These are phyloP conservation scores for Boletus fagicola DNA, from an alignment of 768 basidiomycete genomes.

Conservation along the genomic window DNA sequence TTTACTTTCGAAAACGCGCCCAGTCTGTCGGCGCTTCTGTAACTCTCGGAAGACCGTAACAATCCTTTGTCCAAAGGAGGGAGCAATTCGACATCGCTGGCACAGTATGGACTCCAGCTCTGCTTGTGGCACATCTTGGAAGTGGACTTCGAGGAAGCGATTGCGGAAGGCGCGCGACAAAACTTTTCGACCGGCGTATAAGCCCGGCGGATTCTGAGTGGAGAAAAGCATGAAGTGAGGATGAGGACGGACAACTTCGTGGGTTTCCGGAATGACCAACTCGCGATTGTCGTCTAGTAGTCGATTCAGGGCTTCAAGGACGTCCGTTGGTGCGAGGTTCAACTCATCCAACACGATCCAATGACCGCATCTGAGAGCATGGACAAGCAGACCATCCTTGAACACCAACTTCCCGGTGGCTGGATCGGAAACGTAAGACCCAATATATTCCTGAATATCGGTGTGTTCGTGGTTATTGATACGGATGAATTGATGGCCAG, in stretches of 20 bases:
- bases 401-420: conserved; percentile 91
- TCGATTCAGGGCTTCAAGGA: conserved; percentile 94
- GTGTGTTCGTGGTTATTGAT: conserved; percentile 99
- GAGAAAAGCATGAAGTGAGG: conserved; percentile 98
- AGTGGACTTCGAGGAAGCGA: conserved; percentile 96
- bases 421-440: conserved; percentile 93
- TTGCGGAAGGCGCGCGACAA: conserved; percentile 95
- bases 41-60: conserved; percentile 91
- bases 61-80: conserved; percentile 88
- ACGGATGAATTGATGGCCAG: conserved; percentile 93
- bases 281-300: conserved; percentile 97
- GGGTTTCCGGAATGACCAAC: conserved; percentile 91
- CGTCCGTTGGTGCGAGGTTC: conserved; percentile 96
- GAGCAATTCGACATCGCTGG: conserved; percentile 88
- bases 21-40: conserved; percentile 85
- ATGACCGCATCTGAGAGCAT: conserved; percentile 85
- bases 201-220: conserved; percentile 94
- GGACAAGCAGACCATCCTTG: conserved; percentile 91
- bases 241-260: conserved; percentile 91
- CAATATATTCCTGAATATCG: conserved; percentile 98
- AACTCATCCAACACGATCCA: conserved; percentile 99
- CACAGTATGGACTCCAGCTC: conserved; percentile 95
- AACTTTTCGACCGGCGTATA: conserved; percentile 93
- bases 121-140: conserved; percentile 91
- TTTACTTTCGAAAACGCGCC: conserved; percentile 96